Percentiles rank a stretch among this genome's conserved stretches.
phyloP scores from a whole-genome alignment of 2,329 filamentous ascomycete genomes.

The Cercospora zeina region DNA sequence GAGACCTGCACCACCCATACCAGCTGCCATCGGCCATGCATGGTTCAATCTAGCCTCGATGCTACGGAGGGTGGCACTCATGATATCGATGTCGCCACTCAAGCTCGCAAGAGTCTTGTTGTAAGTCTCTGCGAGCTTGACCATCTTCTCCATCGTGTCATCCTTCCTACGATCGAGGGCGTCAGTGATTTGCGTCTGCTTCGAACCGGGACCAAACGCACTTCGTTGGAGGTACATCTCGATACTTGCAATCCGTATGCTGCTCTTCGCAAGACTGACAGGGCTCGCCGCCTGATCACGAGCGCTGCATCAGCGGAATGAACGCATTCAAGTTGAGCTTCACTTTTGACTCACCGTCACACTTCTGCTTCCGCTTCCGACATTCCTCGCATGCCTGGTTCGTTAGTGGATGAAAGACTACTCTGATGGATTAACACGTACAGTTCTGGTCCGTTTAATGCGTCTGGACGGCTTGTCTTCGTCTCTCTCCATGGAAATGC shows the following conservation, averaged over 20 bases:
- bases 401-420: constrained; percentile 4
- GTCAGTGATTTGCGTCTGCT: constrained; percentile 6
- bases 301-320: constrained; percentile 49
- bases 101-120: constrained; percentile 25
- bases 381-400: constrained; percentile 66
- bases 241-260: constrained; percentile 27
- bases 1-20: not conserved
- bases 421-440: not conserved
- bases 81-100: constrained; percentile 24
- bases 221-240: constrained; percentile 30
- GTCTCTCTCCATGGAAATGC: constrained; percentile 10
- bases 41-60: constrained; percentile 26
- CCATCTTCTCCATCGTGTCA: constrained; percentile 27
- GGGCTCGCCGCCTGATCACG: constrained; percentile 16
- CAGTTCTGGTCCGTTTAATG: constrained; percentile 26
- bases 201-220: constrained; percentile 4
- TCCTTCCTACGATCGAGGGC: constrained; percentile 24
- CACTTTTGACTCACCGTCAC: constrained; percentile 63
- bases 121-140: constrained; percentile 28
- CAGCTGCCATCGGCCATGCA: constrained; percentile 9
- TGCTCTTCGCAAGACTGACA: constrained; percentile 28
- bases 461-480: constrained; percentile 18
- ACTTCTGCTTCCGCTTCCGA: constrained; percentile 94
- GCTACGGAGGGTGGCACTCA: constrained; percentile 24
- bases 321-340: not conserved